These are phyloP conservation scores for Penstemon davidsonii DNA, from an alignment of 257 asterid genomes.

Conservation along the genomic window DNA sequence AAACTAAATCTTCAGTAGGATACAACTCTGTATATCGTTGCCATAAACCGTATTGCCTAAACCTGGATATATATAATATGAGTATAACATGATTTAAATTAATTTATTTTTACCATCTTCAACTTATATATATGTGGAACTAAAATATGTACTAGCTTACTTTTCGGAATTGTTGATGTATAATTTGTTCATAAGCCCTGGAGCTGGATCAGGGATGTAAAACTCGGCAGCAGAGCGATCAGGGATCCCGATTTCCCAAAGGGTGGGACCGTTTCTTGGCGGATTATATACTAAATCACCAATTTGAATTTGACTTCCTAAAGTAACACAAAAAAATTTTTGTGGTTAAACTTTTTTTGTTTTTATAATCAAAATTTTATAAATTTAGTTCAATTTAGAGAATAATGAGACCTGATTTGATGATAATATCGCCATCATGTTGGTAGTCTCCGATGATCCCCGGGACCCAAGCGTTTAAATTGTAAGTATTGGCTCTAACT, in stretches of 20 bases:
- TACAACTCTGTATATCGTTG: constrained; percentile 40
- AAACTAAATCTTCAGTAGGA: constrained; percentile 35
- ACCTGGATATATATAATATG: constrained; percentile 23
- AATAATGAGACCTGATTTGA: constrained; percentile 30
- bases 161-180: constrained; percentile 32
- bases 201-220: constrained; percentile 44
- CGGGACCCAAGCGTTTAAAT: constrained; percentile 44
- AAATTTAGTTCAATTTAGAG: not conserved
- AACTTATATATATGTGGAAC: too few species aligned
- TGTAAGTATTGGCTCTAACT: constrained; percentile 36
- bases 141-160: constrained; percentile 9
- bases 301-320: constrained; percentile 30
- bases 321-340: not conserved
- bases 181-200: constrained; percentile 26
- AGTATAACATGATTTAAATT: too few species aligned
- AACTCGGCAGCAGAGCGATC: constrained; percentile 50
- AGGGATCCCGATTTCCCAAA: constrained; percentile 57
- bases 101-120: too few species aligned
- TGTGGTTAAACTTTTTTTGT: not conserved
- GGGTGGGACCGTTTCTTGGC: constrained; percentile 47
- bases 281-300: constrained; percentile 35
- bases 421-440: constrained; percentile 8
- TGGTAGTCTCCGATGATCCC: constrained; percentile 48
- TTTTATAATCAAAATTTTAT: not conserved
- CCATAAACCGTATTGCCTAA: constrained; percentile 48